Percentiles rank a stretch among this genome's conserved stretches.
These are phyloP conservation scores for Rhodotorula graminis DNA, from an alignment of 768 basidiomycete genomes.

Conservation along the genomic window DNA sequence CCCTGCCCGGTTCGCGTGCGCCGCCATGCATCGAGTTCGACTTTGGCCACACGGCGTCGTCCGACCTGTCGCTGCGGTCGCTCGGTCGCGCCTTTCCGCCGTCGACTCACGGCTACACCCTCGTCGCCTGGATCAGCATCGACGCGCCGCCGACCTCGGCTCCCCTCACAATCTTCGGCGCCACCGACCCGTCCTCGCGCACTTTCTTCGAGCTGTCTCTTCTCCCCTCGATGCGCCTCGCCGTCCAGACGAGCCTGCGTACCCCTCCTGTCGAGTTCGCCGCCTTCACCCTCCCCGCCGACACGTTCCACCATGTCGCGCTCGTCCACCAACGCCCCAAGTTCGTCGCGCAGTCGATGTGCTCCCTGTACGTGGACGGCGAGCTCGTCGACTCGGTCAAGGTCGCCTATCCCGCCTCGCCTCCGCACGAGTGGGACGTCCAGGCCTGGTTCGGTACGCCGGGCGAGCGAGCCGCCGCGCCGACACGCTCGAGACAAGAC, in stretches of 20 bases:
- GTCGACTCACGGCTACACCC: slow-evolving; percentile 12
- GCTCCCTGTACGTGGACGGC: slow-evolving; percentile 16
- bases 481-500: no score
- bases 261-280: slow-evolving; percentile 6
- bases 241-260: slow-evolving; percentile 5
- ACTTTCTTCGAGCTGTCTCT: slow-evolving; percentile 8
- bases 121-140: slow-evolving; percentile 16
- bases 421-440: slow-evolving; percentile 9
- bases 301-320: slow-evolving; percentile 10
- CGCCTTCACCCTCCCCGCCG: neutral
- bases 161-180: slow-evolving; percentile 10
- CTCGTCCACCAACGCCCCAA: slow-evolving; percentile 18
- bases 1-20: neutral
- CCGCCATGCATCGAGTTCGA: slow-evolving; percentile 15
- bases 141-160: neutral
- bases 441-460: slow-evolving; percentile 12
- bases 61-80: neutral
- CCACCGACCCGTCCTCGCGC: slow-evolving; percentile 8
- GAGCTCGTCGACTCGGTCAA: slow-evolving; percentile 3
- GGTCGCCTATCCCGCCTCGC: slow-evolving; percentile 5
- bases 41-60: neutral
- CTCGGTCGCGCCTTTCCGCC: slow-evolving; percentile 4
- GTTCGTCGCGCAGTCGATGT: neutral
- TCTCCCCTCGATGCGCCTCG: neutral
- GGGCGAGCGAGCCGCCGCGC: neutral